Base-by-base conservation (phyloP, 768 basidiomycete species). In the Russula griseocarnosa region DNA sequence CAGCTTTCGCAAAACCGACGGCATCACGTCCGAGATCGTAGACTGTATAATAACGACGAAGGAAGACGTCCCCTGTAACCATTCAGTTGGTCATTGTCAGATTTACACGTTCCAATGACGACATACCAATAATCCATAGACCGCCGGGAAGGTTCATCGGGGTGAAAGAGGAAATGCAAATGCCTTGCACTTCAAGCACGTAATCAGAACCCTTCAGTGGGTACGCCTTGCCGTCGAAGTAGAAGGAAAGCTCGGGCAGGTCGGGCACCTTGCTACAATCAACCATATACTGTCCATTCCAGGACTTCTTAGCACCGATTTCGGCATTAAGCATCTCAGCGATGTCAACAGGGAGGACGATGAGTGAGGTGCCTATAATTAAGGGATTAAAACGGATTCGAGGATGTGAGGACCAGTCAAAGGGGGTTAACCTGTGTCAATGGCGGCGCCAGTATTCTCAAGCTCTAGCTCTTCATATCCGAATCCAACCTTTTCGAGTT, bases 261-360 rank as follows among this genome's bases (percentile, higher is more conserved):
- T 71, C 73, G n/a, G 91, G 79, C 66, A 98, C 87, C 72, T 84
- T 93, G 65, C 84, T 77, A 74, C 97, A 98, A 68, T 94, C 92
- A 66, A 99, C 80, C 28, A 85, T 85, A 73, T 96, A 97, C 76
- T 98, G 96, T 46, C 96, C 97, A 72, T 90, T 97, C 95, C 95
- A 98, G 2, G 87, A 85, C 72, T 88, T 92, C 78, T 83, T 90
- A 16, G 96, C 96, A 63, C 97, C 97, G 58, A 99, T 97, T 74
- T 90, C 86, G 36, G 88, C 79, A 77, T 99, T 98, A 71, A 99
- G 79, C 92, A 99, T 92, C 80, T 99, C 97, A 58, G 97, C 95
- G 59, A 98, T 82, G 71, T 98, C 96, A 62, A 87, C 86, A 56
- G 96, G 96, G 55, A 96, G 79, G 55, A 89, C 96, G 70, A 98